These are phyloP conservation scores for Aspergillus ibericus DNA, from an alignment of 2,329 filamentous ascomycete species.

Conservation along the genomic window DNA sequence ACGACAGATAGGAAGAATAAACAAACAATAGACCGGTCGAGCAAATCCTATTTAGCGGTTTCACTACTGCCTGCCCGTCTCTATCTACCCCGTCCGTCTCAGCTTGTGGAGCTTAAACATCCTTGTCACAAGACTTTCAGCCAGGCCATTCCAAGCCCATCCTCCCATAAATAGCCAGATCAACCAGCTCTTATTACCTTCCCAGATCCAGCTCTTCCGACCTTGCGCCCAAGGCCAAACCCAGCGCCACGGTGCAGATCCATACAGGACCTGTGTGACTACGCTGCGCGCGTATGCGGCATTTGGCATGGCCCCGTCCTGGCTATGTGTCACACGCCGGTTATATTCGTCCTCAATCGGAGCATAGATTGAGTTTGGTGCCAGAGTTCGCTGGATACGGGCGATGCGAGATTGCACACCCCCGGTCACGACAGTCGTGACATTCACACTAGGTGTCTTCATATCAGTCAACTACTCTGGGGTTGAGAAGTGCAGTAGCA, in stretches of 20 bases:
- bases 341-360: slow-evolving; percentile 55
- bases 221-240: slow-evolving; percentile 49
- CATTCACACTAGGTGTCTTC: slow-evolving; percentile 43
- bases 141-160: slow-evolving; percentile 44
- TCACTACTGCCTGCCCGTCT: not conserved
- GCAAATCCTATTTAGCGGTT: not conserved
- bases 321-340: slow-evolving; percentile 54
- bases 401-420: slow-evolving; percentile 62
- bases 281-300: slow-evolving; percentile 57
- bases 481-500: slow-evolving; percentile 5
- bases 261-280: slow-evolving; percentile 53
- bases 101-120: slow-evolving; percentile 55
- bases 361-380: slow-evolving; percentile 51
- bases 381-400: slow-evolving; percentile 51
- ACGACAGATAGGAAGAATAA: not conserved
- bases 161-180: slow-evolving; percentile 53
- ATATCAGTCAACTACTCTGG: not conserved
- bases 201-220: slow-evolving; percentile 46
- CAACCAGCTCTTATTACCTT: slow-evolving; percentile 53
- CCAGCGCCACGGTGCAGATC: slow-evolving; percentile 48
- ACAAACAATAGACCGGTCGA: not conserved
- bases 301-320: slow-evolving; percentile 54
- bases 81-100: slow-evolving; percentile 25
- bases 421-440: slow-evolving; percentile 59
- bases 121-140: slow-evolving; percentile 48